Evolutionary conservation across 441 rosid genomes (phyloP).

Genomic region (Populus tomentosa): DNA sequence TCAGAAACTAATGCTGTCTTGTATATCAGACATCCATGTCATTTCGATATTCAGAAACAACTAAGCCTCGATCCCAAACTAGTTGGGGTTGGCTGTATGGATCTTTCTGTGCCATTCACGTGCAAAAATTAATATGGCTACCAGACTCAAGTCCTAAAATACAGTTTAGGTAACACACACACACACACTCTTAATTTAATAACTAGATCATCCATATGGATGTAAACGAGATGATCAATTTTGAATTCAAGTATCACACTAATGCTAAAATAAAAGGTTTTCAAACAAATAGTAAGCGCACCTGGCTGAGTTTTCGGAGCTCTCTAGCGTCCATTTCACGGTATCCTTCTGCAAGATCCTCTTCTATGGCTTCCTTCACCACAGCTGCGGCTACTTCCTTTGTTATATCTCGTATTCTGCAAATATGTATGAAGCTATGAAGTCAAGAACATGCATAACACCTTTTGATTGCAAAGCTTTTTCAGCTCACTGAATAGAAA

Average conservation of each 20-base stretch:
- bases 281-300: constrained; percentile 15
- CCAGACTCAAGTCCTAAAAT: not conserved
- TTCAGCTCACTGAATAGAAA: not conserved
- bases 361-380: constrained; percentile 82
- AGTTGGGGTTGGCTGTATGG: not conserved
- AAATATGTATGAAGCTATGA: constrained; percentile 11
- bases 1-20: not conserved
- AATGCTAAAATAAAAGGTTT: constrained; percentile 2
- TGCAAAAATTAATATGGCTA: not conserved
- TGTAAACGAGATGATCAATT: not conserved
- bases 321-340: constrained; percentile 83
- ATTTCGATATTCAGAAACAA: not conserved
- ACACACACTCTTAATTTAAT: too few relatives aligned
- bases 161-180: not conserved
- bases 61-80: not conserved
- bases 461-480: not conserved
- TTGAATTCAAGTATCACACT: not conserved
- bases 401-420: constrained; percentile 91
- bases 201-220: not conserved
- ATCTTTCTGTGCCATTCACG: not conserved
- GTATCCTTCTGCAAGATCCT: constrained; percentile 81
- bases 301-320: constrained; percentile 55
- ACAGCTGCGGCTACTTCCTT: constrained; percentile 90
- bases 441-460: not conserved
- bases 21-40: not conserved